Evolutionary conservation across 495 filamentous ascomycete genomes (phyloP), one percentile per base, ranked within the genome.

Genomic region (Acidomyces sp.): DNA sequence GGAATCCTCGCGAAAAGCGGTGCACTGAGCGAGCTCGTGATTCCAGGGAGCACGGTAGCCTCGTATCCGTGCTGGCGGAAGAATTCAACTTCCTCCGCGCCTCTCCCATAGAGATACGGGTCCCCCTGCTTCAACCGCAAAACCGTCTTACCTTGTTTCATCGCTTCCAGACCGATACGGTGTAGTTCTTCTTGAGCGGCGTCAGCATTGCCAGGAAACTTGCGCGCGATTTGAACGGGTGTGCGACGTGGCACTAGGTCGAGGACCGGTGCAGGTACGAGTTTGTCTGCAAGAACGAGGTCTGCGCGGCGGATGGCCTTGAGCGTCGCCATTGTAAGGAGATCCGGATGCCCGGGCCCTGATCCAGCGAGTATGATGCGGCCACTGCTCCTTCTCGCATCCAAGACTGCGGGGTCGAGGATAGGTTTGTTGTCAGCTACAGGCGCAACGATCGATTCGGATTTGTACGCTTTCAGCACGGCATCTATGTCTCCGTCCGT

Each of bases 181-280:
- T 94, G 72, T 12, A 97, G 74, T 58, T 97, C 90, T 45, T 82
- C 78, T 57, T 97, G 92, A 0, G 90, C 90, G 26, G 73, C 74
- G 47, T 97, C 90, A 25, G 90, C 90, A 51, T 96, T 96, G 10
- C 90, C 90, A 7, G 90, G 90, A 57, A 96, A 97, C 60, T 97
- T 97, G 47, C 86, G 80, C 6, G 90, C 90, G 53, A 96, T 96
- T 51, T 84, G 74, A 12, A 97, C 78, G 18, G 80, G 77, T 13
- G 87, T 88, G 27, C 90, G 72, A 13, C 92, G 83, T 19, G 90
- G 92, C 43, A 95, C 81, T 9, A 96, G 74, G 39, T 85, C 80
- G 10, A 97, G 63, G 5, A 97, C 81, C 5, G 81, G 77, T 1
- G 80, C 68, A 0, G 90, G 90, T 3, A 97, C 90, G 34, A 97